Conservation (phyloP, 768 basidiomycete genomes). For the Tricholomella constricta region DNA sequence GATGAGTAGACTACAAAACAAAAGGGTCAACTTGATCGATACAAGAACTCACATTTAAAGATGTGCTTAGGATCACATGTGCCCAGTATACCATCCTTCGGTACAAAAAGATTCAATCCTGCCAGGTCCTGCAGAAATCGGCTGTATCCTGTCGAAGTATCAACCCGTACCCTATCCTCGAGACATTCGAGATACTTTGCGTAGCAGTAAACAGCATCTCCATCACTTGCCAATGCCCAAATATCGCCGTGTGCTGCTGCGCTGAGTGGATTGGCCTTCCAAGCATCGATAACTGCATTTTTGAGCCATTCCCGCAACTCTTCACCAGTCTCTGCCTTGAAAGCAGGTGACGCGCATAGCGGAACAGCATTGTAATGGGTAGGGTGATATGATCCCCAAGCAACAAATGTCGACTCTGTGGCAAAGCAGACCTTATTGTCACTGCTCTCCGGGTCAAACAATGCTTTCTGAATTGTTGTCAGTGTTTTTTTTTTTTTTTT, state of each 20-base stretch:
- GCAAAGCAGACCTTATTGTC: not conserved
- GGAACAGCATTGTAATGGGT: not conserved
- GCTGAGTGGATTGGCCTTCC: too few species aligned
- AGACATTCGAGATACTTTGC: not conserved
- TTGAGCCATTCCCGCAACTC: too few species aligned
- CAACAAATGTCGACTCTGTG: not conserved
- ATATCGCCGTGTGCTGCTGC: too few species aligned
- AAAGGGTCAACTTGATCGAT: too few species aligned
- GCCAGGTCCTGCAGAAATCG: not conserved
- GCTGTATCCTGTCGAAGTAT: not conserved
- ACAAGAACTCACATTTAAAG: not conserved
- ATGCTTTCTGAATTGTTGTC: not conserved
- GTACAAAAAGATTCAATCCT: not conserved
- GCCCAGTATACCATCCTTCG: not conserved
- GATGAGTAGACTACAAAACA: too few species aligned
- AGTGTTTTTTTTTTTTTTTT: conserved; percentile 6
- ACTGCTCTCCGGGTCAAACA: not conserved
- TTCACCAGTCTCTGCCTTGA: not conserved
- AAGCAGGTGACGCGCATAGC: not conserved
- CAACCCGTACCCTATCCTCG: not conserved
- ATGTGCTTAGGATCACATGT: not conserved
- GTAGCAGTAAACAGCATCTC: not conserved
- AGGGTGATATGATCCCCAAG: not conserved
- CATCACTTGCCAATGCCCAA: not conserved
- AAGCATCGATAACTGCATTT: too few species aligned